Base-by-base conservation (phyloP, 1,284 basidiomycete species). In the Taiwanofungus camphoratus region DNA sequence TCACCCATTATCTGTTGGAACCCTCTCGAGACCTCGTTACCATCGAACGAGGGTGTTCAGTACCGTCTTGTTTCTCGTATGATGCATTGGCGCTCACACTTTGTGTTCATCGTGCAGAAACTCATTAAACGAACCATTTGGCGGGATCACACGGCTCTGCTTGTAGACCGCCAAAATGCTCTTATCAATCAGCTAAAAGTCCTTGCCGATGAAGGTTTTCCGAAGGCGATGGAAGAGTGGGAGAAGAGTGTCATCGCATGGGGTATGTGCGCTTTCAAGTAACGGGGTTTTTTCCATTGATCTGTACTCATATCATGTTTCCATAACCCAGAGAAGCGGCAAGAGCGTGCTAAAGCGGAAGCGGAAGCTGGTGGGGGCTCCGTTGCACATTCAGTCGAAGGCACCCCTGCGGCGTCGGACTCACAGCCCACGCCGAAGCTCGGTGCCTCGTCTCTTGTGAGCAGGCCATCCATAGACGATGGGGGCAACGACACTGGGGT, bases 61-160 rank as follows among this genome's bases (percentile, higher is more conserved):
- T n/a, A n/a, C n/a, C n/a, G 21, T 11, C 16, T 12, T 12, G 29
- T 9, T 8, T 23, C 11, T n/a, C 21, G 16, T 24, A 19, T 26
- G 21, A 2, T 8, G 13, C 19, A n/a, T 38, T 12, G 34, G 29
- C n/a, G 16, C 8, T 39, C 34, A 30, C 19, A 21, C 19, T 27
- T 38, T 2, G 34, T n/a, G 1, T 36, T 15, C 4, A 3, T 18
- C 6, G 13, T 15, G 5, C 54, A 88, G 85, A 90, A 90, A 77
- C 71, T 91, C 21, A 87, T 88, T 61, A 90, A 88, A 58, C 76
- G 87, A 6, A 84, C 83, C 11, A 76, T 90, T 12, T 88, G 83
- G 62, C 56, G 64, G 0, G 83, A 87, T 6, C 87, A 90, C 55
- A 70, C 74, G 32, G 70, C 71, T 37, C 65, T 87, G 16, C 68